These are phyloP conservation scores for Grammothele lineata DNA, from an alignment of 768 basidiomycete species.

Conservation along the genomic window DNA sequence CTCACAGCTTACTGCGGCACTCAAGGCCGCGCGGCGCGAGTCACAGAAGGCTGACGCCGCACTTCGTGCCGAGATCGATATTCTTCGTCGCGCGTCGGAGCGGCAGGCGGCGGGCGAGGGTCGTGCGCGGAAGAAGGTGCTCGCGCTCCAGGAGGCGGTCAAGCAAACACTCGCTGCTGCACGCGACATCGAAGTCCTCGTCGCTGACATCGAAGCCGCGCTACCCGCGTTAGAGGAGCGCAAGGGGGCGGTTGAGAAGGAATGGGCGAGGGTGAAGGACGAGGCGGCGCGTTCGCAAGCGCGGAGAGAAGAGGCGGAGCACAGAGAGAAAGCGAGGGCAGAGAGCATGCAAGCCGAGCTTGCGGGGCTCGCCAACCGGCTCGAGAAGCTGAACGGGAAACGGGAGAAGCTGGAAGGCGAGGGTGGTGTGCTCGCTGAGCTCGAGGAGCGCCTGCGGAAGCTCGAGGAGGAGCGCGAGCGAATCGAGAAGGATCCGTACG, in stretches of 20 bases:
- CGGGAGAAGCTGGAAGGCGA: conserved; percentile 60
- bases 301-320: conserved; percentile 45
- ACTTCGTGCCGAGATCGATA: conserved; percentile 80
- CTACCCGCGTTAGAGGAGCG: conserved; percentile 38
- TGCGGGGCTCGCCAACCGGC: conserved; percentile 46
- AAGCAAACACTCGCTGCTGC: conserved; percentile 60
- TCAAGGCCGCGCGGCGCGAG: conserved; percentile 78
- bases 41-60: conserved; percentile 80
- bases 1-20: conserved; percentile 56
- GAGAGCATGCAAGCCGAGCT: conserved; percentile 60
- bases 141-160: conserved; percentile 85
- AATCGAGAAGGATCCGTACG: conserved; percentile 29
- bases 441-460: conserved; percentile 62
- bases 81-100: conserved; percentile 77
- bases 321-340: conserved; percentile 46
- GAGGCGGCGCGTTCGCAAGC: conserved; percentile 43
- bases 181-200: conserved; percentile 39
- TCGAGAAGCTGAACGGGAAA: conserved; percentile 65
- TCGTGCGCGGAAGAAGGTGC: conserved; percentile 79
- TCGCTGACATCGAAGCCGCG: conserved; percentile 34
- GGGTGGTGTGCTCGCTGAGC: conserved; percentile 47
- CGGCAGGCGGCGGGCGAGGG: conserved; percentile 71
- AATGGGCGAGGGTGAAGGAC: conserved; percentile 36
- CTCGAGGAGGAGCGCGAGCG: conserved; percentile 58
- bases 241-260: conserved; percentile 40